Evolutionary conservation across 164 flowering plant genomes (phyloP).

Genomic region (Saururus chinensis): DNA sequence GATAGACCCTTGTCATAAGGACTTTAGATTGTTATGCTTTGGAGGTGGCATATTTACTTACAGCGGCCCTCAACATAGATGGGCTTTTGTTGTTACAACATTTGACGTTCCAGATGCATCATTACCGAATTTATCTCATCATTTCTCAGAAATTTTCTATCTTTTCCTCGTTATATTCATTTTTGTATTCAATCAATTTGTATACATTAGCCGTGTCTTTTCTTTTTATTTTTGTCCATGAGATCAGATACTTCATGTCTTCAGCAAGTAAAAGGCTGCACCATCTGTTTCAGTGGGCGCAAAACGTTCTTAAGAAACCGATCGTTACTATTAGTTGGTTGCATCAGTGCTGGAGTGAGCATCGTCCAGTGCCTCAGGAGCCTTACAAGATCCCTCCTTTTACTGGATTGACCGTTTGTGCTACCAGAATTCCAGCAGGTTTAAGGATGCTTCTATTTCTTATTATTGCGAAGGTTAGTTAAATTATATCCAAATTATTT

Average conservation of each 20-base stretch:
- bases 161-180: too few species aligned
- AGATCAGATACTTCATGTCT: too few species aligned
- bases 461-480: not conserved
- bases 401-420: slow-evolving; percentile 70
- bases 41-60: too few species aligned
- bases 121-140: too few species aligned
- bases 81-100: too few species aligned
- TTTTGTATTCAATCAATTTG: too few species aligned
- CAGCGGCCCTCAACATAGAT: too few species aligned
- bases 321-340: slow-evolving; percentile 70
- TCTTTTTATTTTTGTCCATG: not conserved
- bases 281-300: slow-evolving; percentile 65
- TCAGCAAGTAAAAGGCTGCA: not conserved
- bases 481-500: not conserved
- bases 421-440: slow-evolving; percentile 77
- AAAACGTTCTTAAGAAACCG: slow-evolving; percentile 60
- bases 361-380: slow-evolving; percentile 86
- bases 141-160: too few species aligned
- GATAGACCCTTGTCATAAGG: too few species aligned
- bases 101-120: too few species aligned
- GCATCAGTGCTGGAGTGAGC: slow-evolving; percentile 86
- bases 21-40: too few species aligned
- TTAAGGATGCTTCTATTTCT: not conserved
- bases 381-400: slow-evolving; percentile 76
- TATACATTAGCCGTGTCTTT: too few species aligned